Evolutionary conservation across 495 filamentous ascomycete species (phyloP).

Genomic region (Echria macrotheca): DNA sequence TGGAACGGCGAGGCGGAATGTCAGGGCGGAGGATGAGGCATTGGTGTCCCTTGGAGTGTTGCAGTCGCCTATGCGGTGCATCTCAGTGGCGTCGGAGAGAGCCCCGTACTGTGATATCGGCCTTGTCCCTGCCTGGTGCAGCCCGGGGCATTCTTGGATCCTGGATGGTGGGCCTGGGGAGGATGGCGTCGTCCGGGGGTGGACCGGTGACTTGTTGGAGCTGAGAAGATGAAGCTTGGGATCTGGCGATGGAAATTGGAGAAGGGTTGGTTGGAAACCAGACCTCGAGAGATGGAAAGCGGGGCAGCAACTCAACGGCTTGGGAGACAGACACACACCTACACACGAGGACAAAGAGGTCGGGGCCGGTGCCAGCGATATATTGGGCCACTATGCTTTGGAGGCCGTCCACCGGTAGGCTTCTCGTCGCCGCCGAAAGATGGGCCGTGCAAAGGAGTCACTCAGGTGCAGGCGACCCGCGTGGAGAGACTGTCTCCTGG

Average conservation of each 20-base stretch:
- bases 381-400: conserved; percentile 18
- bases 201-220: background rate
- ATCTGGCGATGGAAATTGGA: background rate
- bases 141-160: conserved; percentile 5
- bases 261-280: background rate
- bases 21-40: conserved; percentile 11
- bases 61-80: conserved; percentile 25
- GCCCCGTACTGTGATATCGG: conserved; percentile 7
- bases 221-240: conserved; percentile 1
- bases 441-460: conserved; percentile 3
- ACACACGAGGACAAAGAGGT: conserved; percentile 6
- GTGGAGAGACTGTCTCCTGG: conserved; percentile 6
- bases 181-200: background rate
- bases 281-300: conserved; percentile 1
- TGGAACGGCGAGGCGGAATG: conserved; percentile 6
- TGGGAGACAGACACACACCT: conserved; percentile 20
- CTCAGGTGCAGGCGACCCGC: background rate
- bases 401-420: conserved; percentile 8
- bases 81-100: conserved; percentile 19
- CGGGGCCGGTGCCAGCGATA: conserved; percentile 22
- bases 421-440: conserved; percentile 10
- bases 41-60: conserved; percentile 17
- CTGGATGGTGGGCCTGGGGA: conserved; percentile 12
- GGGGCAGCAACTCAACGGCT: conserved; percentile 18
- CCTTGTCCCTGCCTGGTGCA: background rate